A percentile compares a stretch with the other conserved stretches of the same genome.
Conservation (phyloP, 148 eudicot genomes). For the Chenopodium quinoa region DNA sequence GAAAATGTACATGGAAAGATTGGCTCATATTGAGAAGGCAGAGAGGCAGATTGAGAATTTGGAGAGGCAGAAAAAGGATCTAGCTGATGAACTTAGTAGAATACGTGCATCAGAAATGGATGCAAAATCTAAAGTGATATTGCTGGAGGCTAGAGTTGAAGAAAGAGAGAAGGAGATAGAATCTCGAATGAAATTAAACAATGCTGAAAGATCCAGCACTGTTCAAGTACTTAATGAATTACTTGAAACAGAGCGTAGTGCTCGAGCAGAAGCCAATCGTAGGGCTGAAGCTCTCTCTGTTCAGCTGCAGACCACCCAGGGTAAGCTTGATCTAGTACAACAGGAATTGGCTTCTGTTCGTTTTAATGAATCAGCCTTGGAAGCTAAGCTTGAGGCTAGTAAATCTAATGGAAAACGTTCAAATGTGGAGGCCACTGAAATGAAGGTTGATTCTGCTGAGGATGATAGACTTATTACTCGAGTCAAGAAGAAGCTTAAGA, state of each 20-base stretch:
- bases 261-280: slow-evolving; percentile 75
- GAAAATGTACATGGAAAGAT: slow-evolving; percentile 65
- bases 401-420: slow-evolving; percentile 74
- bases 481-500: slow-evolving; percentile 61
- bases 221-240: slow-evolving; percentile 73
- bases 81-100: slow-evolving; percentile 47
- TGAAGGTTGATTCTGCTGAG: slow-evolving; percentile 55
- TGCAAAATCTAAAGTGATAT: slow-evolving; percentile 58
- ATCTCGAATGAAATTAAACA: slow-evolving; percentile 65
- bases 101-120: slow-evolving; percentile 52
- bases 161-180: slow-evolving; percentile 91
- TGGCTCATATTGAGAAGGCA: slow-evolving; percentile 71
- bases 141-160: slow-evolving; percentile 72
- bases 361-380: slow-evolving; percentile 71
- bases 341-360: slow-evolving; percentile 75
- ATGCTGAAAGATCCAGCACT: slow-evolving; percentile 65
- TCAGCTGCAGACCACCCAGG: slow-evolving; percentile 82
- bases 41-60: slow-evolving; percentile 74
- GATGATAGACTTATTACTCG: slow-evolving; percentile 44
- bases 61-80: slow-evolving; percentile 59
- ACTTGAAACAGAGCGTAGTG: slow-evolving; percentile 69
- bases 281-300: slow-evolving; percentile 84
- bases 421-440: slow-evolving; percentile 55
- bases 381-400: slow-evolving; percentile 61
- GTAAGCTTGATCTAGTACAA: slow-evolving; percentile 71